phyloP scores from a whole-genome alignment of 371 early-diverging fungal species.

The Haplosporangium sp. region DNA sequence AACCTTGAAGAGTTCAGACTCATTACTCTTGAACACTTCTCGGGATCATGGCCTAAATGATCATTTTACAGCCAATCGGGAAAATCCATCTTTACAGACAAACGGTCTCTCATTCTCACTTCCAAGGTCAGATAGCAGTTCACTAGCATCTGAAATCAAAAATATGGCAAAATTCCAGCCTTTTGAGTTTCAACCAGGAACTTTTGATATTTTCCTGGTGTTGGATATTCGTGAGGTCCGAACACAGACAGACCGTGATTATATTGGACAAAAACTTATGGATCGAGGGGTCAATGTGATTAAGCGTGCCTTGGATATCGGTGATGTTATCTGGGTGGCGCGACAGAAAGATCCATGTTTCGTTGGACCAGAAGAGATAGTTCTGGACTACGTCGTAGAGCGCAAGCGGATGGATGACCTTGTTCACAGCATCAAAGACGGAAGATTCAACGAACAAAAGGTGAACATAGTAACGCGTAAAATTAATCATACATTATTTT shows the following conservation, averaged over 20 bases:
- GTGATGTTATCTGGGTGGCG: slow-evolving; percentile 94
- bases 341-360: slow-evolving; percentile 52
- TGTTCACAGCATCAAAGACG: slow-evolving; percentile 92
- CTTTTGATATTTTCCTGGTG: slow-evolving; percentile 80
- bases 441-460: slow-evolving; percentile 97
- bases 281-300: slow-evolving; percentile 65
- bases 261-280: slow-evolving; percentile 75
- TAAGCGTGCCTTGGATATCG: slow-evolving; percentile 79
- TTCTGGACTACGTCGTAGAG: slow-evolving; percentile 91
- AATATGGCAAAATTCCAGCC: slow-evolving; percentile 26
- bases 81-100: slow-evolving; percentile 29
- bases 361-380: slow-evolving; percentile 70
- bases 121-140: not conserved
- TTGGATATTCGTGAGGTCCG: slow-evolving; percentile 90
- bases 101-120: slow-evolving; percentile 1
- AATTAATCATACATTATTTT: no score
- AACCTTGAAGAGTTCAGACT: not conserved
- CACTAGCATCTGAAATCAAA: slow-evolving; percentile 1
- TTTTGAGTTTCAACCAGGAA: slow-evolving; percentile 58
- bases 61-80: not conserved
- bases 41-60: not conserved
- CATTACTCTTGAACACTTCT: not conserved
- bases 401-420: slow-evolving; percentile 96
- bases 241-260: slow-evolving; percentile 73
- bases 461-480: slow-evolving; percentile 33